These are phyloP conservation scores for Fragaria nilgerrensis DNA, from an alignment of 306 rosid species.

Conservation along the genomic window DNA sequence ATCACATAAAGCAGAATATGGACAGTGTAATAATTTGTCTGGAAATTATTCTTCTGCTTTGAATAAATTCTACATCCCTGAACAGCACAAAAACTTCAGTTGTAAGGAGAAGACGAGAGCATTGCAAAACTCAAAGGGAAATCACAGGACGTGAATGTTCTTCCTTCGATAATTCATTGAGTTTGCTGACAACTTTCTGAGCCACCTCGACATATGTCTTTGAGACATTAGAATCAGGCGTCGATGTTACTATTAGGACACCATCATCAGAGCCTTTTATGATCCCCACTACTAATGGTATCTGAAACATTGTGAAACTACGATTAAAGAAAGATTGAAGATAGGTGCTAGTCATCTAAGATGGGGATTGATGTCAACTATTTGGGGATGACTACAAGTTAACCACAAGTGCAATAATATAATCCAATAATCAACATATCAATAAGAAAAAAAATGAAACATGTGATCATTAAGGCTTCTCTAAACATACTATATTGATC, in stretches of 20 bases:
- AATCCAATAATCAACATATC: too few species aligned
- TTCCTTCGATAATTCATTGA: slow-evolving; percentile 45
- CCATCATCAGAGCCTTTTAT: slow-evolving; percentile 81
- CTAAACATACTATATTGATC: too few species aligned
- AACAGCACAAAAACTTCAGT: background rate
- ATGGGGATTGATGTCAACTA: background rate
- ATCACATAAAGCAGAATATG: background rate
- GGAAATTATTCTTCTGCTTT: background rate
- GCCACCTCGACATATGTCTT: slow-evolving; percentile 63
- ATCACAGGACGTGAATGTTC: slow-evolving; percentile 56
- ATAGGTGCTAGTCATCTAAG: slow-evolving; percentile 1
- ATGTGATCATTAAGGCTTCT: too few species aligned
- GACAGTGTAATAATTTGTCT: background rate
- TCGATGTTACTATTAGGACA: slow-evolving; percentile 63
- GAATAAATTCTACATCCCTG: background rate
- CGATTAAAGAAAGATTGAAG: slow-evolving; percentile 19
- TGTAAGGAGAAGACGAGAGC: background rate
- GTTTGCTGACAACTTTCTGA: slow-evolving; percentile 51
- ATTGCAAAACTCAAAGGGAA: slow-evolving; percentile 32
- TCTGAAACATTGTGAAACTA: slow-evolving; percentile 37
- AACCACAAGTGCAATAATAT: background rate
- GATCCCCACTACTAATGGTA: slow-evolving; percentile 68
- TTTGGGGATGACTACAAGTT: background rate
- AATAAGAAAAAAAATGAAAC: too few species aligned
- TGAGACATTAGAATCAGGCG: slow-evolving; percentile 66